These are phyloP conservation scores for Allantophomopsis lycopodina DNA, from an alignment of 2,329 filamentous ascomycete genomes.

Conservation along the genomic window DNA sequence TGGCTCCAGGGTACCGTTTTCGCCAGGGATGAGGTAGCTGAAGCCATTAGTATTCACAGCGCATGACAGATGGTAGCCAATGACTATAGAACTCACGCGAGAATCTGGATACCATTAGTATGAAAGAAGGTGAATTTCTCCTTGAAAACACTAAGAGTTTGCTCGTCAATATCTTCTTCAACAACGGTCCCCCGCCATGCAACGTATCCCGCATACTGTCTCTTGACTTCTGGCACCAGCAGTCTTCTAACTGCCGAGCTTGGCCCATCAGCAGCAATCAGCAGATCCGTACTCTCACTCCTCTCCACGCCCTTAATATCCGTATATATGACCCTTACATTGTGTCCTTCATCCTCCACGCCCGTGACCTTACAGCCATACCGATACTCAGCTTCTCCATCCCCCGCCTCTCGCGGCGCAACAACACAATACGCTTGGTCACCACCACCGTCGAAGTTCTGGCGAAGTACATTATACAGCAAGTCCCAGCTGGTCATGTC, in stretches of 20 bases:
- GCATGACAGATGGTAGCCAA: too few species aligned
- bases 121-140: conserved; percentile 27
- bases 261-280: conserved; percentile 9
- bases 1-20: conserved; percentile 21
- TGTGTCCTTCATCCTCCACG: conserved; percentile 1
- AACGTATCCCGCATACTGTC: conserved; percentile 22
- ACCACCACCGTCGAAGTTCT: conserved; percentile 10
- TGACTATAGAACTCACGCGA: conserved; percentile 10
- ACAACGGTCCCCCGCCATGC: conserved; percentile 26
- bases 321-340: conserved; percentile 3
- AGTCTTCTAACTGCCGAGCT: conserved; percentile 7
- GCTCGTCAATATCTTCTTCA: conserved; percentile 22
- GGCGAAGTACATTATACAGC: conserved; percentile 7
- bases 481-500: conserved; percentile 7
- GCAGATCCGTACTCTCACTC: conserved; percentile 5
- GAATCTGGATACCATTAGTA: conserved; percentile 22
- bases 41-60: neutral
- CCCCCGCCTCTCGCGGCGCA: neutral
- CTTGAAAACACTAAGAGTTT: conserved; percentile 19
- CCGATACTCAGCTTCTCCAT: conserved; percentile 2
- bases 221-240: conserved; percentile 5
- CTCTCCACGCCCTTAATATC: conserved; percentile 1
- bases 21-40: conserved; percentile 26
- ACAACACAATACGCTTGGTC: conserved; percentile 2
- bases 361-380: conserved; percentile 2